These are phyloP conservation scores for Pythium scleroteichum DNA, from an alignment of 352 stramenopile species.

Conservation along the genomic window DNA sequence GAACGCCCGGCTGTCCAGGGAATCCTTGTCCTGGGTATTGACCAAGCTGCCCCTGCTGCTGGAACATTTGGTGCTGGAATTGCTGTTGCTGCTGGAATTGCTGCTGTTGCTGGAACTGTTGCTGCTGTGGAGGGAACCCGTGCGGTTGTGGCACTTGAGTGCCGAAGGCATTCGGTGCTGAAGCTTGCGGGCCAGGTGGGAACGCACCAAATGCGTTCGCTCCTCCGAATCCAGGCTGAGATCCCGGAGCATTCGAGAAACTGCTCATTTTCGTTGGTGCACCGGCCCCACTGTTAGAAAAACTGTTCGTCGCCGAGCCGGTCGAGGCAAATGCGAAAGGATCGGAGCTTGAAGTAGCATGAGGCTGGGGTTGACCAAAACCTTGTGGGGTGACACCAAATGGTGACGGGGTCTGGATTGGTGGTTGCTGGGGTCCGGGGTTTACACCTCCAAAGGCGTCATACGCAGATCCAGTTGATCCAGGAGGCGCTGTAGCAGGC, in stretches of 20 bases:
- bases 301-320: constrained; percentile 29
- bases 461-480: constrained; percentile 11
- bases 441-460: constrained; percentile 21
- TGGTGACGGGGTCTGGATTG: background rate
- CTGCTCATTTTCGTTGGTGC: constrained; percentile 26
- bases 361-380: constrained; percentile 12
- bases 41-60: constrained; percentile 22
- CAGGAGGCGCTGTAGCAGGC: constrained; percentile 5
- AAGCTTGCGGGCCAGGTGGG: constrained; percentile 12
- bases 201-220: constrained; percentile 17
- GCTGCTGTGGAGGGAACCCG: constrained; percentile 25
- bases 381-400: constrained; percentile 12
- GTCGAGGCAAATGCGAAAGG: constrained; percentile 52
- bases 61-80: constrained; percentile 23
- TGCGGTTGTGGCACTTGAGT: constrained; percentile 8
- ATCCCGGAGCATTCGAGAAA: constrained; percentile 11
- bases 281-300: constrained; percentile 15
- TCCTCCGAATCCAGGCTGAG: constrained; percentile 30
- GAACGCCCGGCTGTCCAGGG: constrained; percentile 23
- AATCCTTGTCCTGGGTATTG: constrained; percentile 24
- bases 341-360: constrained; percentile 28
- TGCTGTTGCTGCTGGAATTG: constrained; percentile 34
- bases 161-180: constrained; percentile 10
- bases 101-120: constrained; percentile 40
- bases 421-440: background rate